phyloP scores from a whole-genome alignment of 2,329 filamentous ascomycete genomes.

The Scedosporium boydii region DNA sequence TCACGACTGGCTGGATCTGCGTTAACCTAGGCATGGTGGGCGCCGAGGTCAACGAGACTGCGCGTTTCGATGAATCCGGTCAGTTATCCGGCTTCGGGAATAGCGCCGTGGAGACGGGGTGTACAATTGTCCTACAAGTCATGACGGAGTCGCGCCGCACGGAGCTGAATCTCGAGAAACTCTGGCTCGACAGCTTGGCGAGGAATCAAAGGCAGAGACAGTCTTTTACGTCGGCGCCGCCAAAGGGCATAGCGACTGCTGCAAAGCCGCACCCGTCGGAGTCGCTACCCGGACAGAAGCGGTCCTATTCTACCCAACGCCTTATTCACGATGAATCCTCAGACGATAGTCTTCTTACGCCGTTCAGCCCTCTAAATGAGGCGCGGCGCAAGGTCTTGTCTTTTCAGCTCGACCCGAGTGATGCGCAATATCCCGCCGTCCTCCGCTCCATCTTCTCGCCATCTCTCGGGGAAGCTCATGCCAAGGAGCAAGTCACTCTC shows the following conservation, averaged over 20 bases:
- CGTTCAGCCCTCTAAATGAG: not conserved
- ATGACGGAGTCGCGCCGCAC: slow-evolving; percentile 43
- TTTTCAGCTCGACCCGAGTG: not conserved
- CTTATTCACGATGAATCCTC: not conserved
- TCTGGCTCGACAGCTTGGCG: slow-evolving; percentile 35
- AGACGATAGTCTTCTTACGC: not conserved
- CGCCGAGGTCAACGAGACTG: slow-evolving; percentile 35
- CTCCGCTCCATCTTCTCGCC: slow-evolving; percentile 27
- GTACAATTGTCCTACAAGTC: slow-evolving; percentile 47
- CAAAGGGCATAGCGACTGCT: not conserved
- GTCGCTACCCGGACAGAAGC: slow-evolving; percentile 4
- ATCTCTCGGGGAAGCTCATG: slow-evolving; percentile 3
- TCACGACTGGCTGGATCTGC: slow-evolving; percentile 92
- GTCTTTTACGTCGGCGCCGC: slow-evolving; percentile 4
- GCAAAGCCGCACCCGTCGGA: not conserved
- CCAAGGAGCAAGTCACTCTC: slow-evolving; percentile 3
- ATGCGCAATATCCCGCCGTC: slow-evolving; percentile 13
- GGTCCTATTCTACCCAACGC: slow-evolving; percentile 9
- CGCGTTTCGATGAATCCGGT: slow-evolving; percentile 36
- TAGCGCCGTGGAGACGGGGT: slow-evolving; percentile 29
- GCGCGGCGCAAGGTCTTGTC: not conserved
- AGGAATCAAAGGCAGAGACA: slow-evolving; percentile 20
- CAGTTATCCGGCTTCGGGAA: slow-evolving; percentile 69
- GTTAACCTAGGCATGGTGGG: slow-evolving; percentile 73
- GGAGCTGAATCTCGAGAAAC: slow-evolving; percentile 42